A percentile compares a stretch with the other conserved stretches of the same genome.
Evolutionary conservation across 768 basidiomycete species (phyloP).

Genomic region (Boletus eberwhitei): DNA sequence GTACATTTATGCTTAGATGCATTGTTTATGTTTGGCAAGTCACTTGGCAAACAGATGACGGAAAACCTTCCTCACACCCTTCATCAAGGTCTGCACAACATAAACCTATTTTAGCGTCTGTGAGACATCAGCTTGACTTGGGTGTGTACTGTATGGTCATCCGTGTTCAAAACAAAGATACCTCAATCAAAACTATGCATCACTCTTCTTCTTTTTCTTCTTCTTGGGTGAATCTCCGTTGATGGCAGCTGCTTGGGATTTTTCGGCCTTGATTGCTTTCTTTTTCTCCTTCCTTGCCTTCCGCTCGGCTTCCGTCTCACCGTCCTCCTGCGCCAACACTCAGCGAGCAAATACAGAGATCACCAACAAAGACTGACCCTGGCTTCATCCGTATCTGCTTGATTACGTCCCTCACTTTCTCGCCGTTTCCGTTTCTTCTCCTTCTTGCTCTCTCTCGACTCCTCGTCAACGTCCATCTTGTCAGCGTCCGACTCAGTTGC

Average conservation of each 20-base stretch:
- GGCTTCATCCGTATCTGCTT: constrained; percentile 35
- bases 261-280: constrained; percentile 76
- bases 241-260: constrained; percentile 44
- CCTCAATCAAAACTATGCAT: constrained; percentile 20
- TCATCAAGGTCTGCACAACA: no score
- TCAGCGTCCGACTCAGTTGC: constrained; percentile 37
- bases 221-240: constrained; percentile 45
- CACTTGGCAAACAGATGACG: no score
- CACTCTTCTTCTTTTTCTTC: constrained; percentile 39
- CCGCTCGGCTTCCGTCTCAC: constrained; percentile 79
- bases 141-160: background rate
- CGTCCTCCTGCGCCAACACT: constrained; percentile 33
- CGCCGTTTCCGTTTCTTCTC: constrained; percentile 47
- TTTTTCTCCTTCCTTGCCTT: constrained; percentile 80
- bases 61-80: no score
- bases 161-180: background rate
- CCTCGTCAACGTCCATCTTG: constrained; percentile 47
- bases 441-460: constrained; percentile 37
- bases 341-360: constrained; percentile 3
- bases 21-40: no score
- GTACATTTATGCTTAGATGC: no score
- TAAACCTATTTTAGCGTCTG: no score
- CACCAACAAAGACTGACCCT: constrained; percentile 38
- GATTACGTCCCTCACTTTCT: constrained; percentile 53
- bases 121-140: no score